A percentile compares a stretch with the other conserved stretches of the same genome.
Conservation (phyloP, 352 stramenopile species). For the Globisporangium heterothallicum region DNA sequence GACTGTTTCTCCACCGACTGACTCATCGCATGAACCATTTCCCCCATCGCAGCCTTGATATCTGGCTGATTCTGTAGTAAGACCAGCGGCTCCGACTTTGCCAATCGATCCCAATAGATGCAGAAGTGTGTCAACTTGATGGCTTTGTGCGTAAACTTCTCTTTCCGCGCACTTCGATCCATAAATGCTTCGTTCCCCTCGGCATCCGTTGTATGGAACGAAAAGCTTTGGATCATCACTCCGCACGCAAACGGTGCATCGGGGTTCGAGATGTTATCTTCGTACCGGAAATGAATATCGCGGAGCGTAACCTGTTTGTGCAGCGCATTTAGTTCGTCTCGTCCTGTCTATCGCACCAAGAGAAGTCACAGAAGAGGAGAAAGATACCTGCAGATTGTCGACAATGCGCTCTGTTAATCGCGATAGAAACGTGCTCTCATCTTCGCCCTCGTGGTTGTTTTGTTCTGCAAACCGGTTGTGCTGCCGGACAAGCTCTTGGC, state of each 20-base stretch:
- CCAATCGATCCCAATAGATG: slow-evolving; percentile 68
- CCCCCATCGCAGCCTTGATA: slow-evolving; percentile 35
- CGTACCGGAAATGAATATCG: slow-evolving; percentile 72
- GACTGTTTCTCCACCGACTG: slow-evolving; percentile 9
- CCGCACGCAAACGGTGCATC: slow-evolving; percentile 65
- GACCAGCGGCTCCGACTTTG: slow-evolving; percentile 5
- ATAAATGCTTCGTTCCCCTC: slow-evolving; percentile 64
- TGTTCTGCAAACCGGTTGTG: slow-evolving; percentile 53
- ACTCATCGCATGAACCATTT: slow-evolving; percentile 39
- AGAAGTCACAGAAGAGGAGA: not conserved
- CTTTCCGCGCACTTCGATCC: slow-evolving; percentile 35
- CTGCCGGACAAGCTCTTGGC: slow-evolving; percentile 62
- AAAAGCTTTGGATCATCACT: slow-evolving; percentile 59
- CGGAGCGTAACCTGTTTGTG: slow-evolving; percentile 49
- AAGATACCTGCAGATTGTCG: slow-evolving; percentile 53
- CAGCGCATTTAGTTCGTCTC: not conserved
- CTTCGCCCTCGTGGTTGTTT: slow-evolving; percentile 33
- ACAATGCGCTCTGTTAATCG: slow-evolving; percentile 71
- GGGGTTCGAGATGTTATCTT: slow-evolving; percentile 63
- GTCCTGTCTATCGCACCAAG: not conserved
- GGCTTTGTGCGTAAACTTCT: slow-evolving; percentile 58
- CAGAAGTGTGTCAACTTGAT: slow-evolving; percentile 40
- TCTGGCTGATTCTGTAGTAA: slow-evolving; percentile 34
- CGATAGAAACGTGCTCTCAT: slow-evolving; percentile 79
- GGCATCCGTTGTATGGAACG: slow-evolving; percentile 68